A percentile compares a stretch with the other conserved stretches of the same genome.
These are phyloP conservation scores for Drosera capensis DNA, from an alignment of 148 eudicot genomes.

Conservation along the genomic window DNA sequence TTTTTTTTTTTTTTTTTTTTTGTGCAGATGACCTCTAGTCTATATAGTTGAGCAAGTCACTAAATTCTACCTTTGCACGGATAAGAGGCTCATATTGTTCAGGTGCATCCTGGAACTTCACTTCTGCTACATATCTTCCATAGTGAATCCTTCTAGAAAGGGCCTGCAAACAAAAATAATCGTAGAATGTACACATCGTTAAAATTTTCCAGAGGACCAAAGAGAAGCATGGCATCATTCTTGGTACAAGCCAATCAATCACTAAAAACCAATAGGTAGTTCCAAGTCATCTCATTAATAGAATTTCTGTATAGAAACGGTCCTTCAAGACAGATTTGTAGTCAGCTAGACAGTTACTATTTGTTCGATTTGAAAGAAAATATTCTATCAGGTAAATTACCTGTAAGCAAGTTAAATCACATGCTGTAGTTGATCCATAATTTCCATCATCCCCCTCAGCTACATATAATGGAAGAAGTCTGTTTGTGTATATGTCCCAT, in stretches of 20 bases:
- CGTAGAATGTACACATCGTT: too few relatives aligned
- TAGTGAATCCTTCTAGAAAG: conserved; percentile 79
- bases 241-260: too few relatives aligned
- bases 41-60: not conserved
- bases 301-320: too few relatives aligned
- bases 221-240: not conserved
- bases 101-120: conserved; percentile 47
- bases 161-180: conserved; percentile 27
- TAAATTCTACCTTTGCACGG: conserved; percentile 37
- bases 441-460: conserved; percentile 67
- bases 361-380: not conserved
- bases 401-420: conserved; percentile 79
- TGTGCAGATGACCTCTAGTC: too few relatives aligned
- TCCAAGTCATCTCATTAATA: too few relatives aligned
- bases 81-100: conserved; percentile 53
- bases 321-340: too few relatives aligned
- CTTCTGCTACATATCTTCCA: conserved; percentile 87
- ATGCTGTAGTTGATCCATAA: conserved; percentile 39
- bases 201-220: too few relatives aligned
- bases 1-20: too few relatives aligned
- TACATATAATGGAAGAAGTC: conserved; percentile 42
- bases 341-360: not conserved
- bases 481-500: conserved; percentile 50
- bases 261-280: too few relatives aligned
- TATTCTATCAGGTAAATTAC: conserved; percentile 9